These are phyloP conservation scores for Jacaranda copaia DNA, from an alignment of 257 asterid genomes.

Conservation along the genomic window DNA sequence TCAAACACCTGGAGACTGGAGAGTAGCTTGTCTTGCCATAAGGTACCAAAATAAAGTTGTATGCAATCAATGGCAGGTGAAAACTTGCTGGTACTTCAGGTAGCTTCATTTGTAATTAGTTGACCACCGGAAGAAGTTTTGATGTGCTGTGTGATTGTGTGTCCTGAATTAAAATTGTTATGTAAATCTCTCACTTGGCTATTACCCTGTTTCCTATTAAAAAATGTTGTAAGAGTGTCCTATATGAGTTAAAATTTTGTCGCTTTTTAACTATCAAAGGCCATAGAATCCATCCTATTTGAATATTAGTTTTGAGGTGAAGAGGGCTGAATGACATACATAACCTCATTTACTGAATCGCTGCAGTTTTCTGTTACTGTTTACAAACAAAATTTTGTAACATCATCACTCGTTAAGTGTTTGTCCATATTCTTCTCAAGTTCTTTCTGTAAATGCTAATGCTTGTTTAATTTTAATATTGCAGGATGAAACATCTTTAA, in stretches of 20 bases:
- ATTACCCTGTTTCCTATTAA: constrained; percentile 7
- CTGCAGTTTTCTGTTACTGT: not conserved
- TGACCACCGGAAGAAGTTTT: constrained; percentile 16
- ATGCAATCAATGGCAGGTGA: not conserved
- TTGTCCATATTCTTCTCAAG: constrained; percentile 19
- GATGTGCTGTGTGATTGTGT: constrained; percentile 2
- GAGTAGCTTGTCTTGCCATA: not conserved
- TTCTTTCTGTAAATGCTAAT: constrained; percentile 34
- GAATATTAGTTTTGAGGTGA: constrained; percentile 24
- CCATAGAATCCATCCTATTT: constrained; percentile 6
- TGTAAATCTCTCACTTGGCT: not conserved
- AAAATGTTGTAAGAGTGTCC: not conserved
- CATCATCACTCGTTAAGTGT: constrained; percentile 3
- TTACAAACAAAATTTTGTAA: constrained; percentile 5
- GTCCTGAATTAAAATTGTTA: not conserved
- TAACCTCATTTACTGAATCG: constrained; percentile 10
- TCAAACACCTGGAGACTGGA: too few species aligned
- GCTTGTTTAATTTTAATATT: constrained; percentile 19
- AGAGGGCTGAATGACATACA: constrained; percentile 9
- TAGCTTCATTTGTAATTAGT: constrained; percentile 6
- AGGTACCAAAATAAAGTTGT: not conserved
- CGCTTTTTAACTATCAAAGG: constrained; percentile 8
- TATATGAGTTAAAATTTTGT: constrained; percentile 8
- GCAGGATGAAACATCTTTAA: constrained; percentile 80
- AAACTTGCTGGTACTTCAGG: constrained; percentile 8